Conservation (phyloP, 495 filamentous ascomycete species). For the Lentithecium fluviatile region DNA sequence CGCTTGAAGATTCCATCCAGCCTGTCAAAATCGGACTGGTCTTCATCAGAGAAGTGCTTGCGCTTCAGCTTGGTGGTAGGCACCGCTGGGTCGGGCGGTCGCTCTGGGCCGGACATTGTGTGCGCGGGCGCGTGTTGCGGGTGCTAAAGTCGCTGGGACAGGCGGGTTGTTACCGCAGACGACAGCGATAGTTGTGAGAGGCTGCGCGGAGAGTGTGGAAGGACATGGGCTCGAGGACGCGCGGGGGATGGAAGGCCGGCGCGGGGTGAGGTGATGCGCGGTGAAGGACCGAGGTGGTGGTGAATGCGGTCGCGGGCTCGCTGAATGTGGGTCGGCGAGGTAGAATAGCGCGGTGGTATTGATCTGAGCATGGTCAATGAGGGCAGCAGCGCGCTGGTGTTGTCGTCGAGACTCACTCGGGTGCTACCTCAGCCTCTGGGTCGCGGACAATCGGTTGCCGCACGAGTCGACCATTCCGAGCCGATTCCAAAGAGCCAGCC, state of each 20-base stretch:
- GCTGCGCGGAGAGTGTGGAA: slow-evolving; percentile 3
- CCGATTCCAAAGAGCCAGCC: slow-evolving; percentile 5
- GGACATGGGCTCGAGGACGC: slow-evolving; percentile 12
- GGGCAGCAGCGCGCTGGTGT: not conserved
- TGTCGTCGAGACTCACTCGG: not conserved
- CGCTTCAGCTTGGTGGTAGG: slow-evolving; percentile 7
- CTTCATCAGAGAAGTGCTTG: slow-evolving; percentile 7
- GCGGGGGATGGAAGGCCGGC: slow-evolving; percentile 2
- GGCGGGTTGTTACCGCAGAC: not conserved
- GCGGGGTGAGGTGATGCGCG: not conserved
- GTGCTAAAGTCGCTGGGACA: not conserved
- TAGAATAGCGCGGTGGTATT: too few relatives aligned
- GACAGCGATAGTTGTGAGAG: not conserved
- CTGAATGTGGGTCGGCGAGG: not conserved
- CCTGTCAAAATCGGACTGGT: slow-evolving; percentile 24
- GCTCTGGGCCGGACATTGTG: slow-evolving; percentile 25
- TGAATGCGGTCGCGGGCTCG: not conserved
- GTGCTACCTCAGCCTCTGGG: slow-evolving; percentile 30
- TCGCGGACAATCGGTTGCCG: slow-evolving; percentile 20
- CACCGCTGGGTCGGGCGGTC: slow-evolving; percentile 1
- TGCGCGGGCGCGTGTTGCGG: not conserved
- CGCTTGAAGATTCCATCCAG: slow-evolving; percentile 32
- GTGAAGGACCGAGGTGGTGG: not conserved
- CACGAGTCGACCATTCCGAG: slow-evolving; percentile 29
- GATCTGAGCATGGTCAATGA: slow-evolving; percentile 6